Evolutionary conservation across 2,329 filamentous ascomycete species (phyloP).

Genomic region (Talaromyces sp.): DNA sequence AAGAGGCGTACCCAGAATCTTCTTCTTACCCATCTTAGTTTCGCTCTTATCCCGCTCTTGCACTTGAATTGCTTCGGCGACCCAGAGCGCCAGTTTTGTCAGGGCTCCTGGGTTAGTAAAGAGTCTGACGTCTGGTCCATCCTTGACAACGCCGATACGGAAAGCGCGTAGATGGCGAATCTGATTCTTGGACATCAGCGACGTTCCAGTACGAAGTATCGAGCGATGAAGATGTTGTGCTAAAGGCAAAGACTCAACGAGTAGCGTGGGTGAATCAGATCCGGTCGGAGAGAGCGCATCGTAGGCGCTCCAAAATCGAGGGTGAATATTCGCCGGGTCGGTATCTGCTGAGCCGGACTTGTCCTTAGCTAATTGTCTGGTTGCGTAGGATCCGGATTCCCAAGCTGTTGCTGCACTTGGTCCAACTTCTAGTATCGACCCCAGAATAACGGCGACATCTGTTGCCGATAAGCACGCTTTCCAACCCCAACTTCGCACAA

Average conservation of each 20-base stretch:
- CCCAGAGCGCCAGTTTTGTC: constrained; percentile 90
- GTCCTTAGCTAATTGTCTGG: constrained; percentile 22
- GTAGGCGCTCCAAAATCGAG: constrained; percentile 58
- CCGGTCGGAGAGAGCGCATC: constrained; percentile 51
- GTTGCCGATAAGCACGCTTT: constrained; percentile 88
- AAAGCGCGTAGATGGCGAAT: constrained; percentile 91
- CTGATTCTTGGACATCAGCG: constrained; percentile 86
- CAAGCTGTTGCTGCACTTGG: constrained; percentile 34
- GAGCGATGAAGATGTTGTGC: constrained; percentile 88
- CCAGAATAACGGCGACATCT: constrained; percentile 89
- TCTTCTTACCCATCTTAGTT: constrained; percentile 45
- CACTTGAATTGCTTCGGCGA: constrained; percentile 85
- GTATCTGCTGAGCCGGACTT: constrained; percentile 23
- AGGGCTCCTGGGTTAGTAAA: constrained; percentile 91
- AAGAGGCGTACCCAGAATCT: constrained; percentile 65
- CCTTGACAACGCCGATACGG: constrained; percentile 92
- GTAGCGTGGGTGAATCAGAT: constrained; percentile 45
- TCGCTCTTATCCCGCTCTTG: constrained; percentile 81
- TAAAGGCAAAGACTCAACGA: constrained; percentile 73
- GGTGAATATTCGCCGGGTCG: constrained; percentile 34
- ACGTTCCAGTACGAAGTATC: constrained; percentile 88
- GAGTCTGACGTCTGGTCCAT: constrained; percentile 83
- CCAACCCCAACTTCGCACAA: constrained; percentile 97
- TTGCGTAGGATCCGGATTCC: constrained; percentile 30
- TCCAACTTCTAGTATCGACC: constrained; percentile 88